Evolutionary conservation across 164 flowering plant genomes (phyloP).

Genomic region (Stephania cephalantha): DNA sequence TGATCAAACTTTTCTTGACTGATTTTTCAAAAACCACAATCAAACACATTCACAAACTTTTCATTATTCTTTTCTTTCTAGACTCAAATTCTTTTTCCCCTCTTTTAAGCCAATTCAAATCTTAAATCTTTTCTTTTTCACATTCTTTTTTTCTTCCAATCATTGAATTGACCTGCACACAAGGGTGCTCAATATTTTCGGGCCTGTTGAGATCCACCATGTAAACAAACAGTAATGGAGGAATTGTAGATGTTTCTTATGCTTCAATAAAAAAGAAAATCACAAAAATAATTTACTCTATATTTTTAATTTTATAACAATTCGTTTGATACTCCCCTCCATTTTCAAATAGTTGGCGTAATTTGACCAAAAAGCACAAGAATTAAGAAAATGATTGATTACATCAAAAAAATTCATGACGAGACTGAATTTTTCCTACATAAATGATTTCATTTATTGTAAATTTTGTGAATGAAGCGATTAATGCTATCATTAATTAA

Average conservation of each 20-base stretch:
- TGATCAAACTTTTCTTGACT: slow-evolving; percentile 16
- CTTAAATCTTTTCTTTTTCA: neutral
- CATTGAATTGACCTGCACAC: neutral
- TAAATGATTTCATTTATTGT: too few relatives aligned
- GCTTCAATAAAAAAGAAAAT: neutral
- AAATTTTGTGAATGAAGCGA: too few relatives aligned
- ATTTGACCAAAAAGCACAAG: too few relatives aligned
- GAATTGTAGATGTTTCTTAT: neutral
- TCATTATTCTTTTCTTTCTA: neutral
- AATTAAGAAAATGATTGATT: too few relatives aligned
- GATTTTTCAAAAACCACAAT: too few relatives aligned
- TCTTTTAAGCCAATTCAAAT: neutral
- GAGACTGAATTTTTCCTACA: too few relatives aligned
- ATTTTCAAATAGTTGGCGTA: too few relatives aligned
- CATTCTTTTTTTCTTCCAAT: neutral
- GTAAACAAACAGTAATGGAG: neutral
- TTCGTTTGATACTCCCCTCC: too few relatives aligned
- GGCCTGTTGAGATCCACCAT: neutral
- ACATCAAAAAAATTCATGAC: too few relatives aligned
- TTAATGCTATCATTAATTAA: too few relatives aligned
- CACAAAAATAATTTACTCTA: too few relatives aligned
- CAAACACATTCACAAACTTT: neutral
- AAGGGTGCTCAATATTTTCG: neutral
- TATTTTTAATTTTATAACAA: too few relatives aligned
- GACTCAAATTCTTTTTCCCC: neutral